Conservation (phyloP, 306 rosid species). For the Cicer pinnatifidum region DNA sequence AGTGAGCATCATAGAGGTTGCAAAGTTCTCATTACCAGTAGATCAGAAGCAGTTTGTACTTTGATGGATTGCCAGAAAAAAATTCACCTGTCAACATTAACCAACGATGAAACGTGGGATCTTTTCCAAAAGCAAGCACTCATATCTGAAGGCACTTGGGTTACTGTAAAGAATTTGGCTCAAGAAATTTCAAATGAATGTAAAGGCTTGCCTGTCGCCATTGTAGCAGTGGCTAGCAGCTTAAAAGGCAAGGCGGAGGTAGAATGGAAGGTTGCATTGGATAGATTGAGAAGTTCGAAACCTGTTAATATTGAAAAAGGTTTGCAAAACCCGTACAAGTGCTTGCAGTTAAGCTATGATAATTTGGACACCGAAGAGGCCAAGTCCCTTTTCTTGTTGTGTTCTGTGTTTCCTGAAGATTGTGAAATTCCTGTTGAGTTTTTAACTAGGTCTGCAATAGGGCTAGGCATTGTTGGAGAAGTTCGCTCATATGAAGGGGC, state of each 20-base stretch:
- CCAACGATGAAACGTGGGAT: constrained; percentile 31
- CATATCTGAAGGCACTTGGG: neutral
- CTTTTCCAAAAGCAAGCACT: constrained; percentile 33
- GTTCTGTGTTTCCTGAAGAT: constrained; percentile 43
- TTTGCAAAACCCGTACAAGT: constrained; percentile 16
- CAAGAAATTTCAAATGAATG: constrained; percentile 34
- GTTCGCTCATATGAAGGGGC: constrained; percentile 36
- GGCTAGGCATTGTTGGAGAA: constrained; percentile 32
- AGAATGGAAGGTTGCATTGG: constrained; percentile 34
- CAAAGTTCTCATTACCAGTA: constrained; percentile 25
- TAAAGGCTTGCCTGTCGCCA: constrained; percentile 32
- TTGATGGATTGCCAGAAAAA: constrained; percentile 32
- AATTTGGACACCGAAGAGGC: constrained; percentile 13
- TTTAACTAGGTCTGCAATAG: constrained; percentile 35
- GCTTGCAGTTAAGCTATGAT: constrained; percentile 35
- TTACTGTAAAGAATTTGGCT: neutral
- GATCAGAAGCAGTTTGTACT: constrained; percentile 38
- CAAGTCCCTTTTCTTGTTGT: constrained; percentile 22
- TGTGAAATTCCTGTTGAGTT: constrained; percentile 24
- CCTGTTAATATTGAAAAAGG: constrained; percentile 33
- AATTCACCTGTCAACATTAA: constrained; percentile 11
- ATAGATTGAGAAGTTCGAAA: constrained; percentile 33
- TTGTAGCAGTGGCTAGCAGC: constrained; percentile 32
- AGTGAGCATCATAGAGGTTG: constrained; percentile 27
- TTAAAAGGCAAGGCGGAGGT: constrained; percentile 32